Percentiles rank a stretch among this genome's conserved stretches.
phyloP scores from a whole-genome alignment of 306 rosid species.

The Sindora glabra region DNA sequence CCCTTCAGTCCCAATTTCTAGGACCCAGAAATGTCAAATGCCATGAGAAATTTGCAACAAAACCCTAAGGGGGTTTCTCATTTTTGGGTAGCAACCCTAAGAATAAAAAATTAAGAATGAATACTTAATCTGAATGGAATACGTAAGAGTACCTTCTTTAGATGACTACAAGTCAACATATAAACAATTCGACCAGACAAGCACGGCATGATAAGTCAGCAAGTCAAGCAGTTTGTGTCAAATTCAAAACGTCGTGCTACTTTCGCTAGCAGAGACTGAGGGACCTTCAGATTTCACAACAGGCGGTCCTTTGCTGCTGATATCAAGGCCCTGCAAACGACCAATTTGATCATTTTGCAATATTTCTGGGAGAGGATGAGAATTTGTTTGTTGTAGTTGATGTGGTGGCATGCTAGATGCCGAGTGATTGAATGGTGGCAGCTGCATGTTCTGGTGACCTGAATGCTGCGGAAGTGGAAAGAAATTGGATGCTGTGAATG shows the following conservation, averaged over 20 bases:
- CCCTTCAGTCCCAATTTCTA: constrained; percentile 48
- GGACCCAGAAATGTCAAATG: constrained; percentile 38
- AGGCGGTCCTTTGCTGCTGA: constrained; percentile 54
- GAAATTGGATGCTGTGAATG: constrained; percentile 48
- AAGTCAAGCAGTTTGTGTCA: constrained; percentile 52
- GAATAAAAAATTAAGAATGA: constrained; percentile 55
- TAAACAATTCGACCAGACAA: constrained; percentile 49
- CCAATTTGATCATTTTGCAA: constrained; percentile 76
- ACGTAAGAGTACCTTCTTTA: constrained; percentile 41
- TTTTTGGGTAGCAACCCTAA: constrained; percentile 47
- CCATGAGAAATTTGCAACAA: constrained; percentile 26
- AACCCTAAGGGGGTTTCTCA: constrained; percentile 39
- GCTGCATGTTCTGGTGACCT: constrained; percentile 58
- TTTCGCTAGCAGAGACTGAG: constrained; percentile 87
- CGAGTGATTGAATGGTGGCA: constrained; percentile 50
- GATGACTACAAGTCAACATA: constrained; percentile 57
- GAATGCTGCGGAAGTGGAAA: constrained; percentile 55
- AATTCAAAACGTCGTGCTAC: constrained; percentile 74
- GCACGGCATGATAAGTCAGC: constrained; percentile 49
- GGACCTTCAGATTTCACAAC: constrained; percentile 73
- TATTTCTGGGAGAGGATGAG: constrained; percentile 60
- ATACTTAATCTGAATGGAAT: constrained; percentile 35
- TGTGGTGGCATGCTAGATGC: constrained; percentile 39
- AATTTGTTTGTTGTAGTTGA: constrained; percentile 55
- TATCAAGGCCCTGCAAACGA: constrained; percentile 90